These are phyloP conservation scores for Paxillus ammoniavirescens DNA, from an alignment of 768 basidiomycete genomes.

Conservation along the genomic window DNA sequence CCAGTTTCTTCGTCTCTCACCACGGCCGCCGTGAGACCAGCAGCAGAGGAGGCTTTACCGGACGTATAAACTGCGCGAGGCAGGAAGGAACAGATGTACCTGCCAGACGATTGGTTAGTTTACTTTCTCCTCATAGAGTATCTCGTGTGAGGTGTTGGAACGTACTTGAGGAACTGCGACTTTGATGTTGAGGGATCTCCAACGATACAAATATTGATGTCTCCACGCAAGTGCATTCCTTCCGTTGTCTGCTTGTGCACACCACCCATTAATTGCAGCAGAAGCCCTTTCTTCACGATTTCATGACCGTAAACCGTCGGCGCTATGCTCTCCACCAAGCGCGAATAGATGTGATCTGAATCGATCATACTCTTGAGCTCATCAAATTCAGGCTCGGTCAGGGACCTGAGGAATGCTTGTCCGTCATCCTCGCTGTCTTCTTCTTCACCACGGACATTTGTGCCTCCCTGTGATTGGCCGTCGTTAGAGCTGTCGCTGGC, in stretches of 20 bases:
- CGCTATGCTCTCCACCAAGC: constrained; percentile 91
- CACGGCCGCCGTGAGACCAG: constrained; percentile 97
- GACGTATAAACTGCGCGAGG: constrained; percentile 98
- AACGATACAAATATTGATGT: constrained; percentile 97
- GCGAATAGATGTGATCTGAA: constrained; percentile 90
- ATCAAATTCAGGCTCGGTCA: constrained; percentile 93
- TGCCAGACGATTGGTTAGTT: constrained; percentile 28
- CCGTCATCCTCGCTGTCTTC: constrained; percentile 75
- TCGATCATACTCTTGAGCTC: constrained; percentile 94
- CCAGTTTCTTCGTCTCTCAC: constrained; percentile 99
- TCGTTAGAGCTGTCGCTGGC: background rate
- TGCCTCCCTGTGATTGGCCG: constrained; percentile 54
- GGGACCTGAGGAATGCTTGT: constrained; percentile 81
- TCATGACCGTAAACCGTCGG: constrained; percentile 99
- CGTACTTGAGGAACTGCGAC: constrained; percentile 96
- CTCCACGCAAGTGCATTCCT: constrained; percentile 97
- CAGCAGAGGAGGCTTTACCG: constrained; percentile 98
- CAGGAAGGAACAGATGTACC: constrained; percentile 97
- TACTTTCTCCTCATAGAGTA: background rate
- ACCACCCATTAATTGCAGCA: constrained; percentile 97
- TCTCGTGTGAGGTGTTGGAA: constrained; percentile 5
- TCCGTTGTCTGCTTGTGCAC: constrained; percentile 96
- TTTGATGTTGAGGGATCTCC: constrained; percentile 98
- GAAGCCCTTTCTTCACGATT: constrained; percentile 96
- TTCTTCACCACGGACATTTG: constrained; percentile 88